Evolutionary conservation across 1,284 basidiomycete genomes (phyloP).

Genomic region (Moesziomyces antarcticus): DNA sequence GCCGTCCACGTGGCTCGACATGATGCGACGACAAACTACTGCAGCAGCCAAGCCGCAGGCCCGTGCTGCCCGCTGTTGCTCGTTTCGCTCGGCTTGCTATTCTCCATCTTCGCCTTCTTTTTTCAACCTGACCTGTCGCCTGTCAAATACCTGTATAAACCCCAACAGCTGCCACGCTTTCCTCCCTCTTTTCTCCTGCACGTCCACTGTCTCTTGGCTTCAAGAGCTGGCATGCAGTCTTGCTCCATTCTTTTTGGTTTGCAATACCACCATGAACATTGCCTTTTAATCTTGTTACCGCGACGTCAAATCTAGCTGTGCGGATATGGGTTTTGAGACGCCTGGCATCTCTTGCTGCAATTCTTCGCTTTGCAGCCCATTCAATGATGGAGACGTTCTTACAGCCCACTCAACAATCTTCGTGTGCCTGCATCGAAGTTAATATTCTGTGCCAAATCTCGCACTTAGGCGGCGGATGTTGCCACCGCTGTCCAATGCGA

Average conservation of each 20-base stretch:
- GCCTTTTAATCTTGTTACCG: not conserved
- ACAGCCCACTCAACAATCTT: no score
- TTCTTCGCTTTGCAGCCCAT: no score
- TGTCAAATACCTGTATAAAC: constrained; percentile 20
- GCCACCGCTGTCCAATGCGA: no score
- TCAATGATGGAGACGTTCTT: no score
- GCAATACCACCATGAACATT: not conserved
- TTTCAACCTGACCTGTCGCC: constrained; percentile 5
- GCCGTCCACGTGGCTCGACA: no score
- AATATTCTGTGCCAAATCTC: no score
- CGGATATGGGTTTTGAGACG: not conserved
- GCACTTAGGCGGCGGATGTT: no score
- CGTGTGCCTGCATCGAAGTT: no score
- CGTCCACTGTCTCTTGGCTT: constrained; percentile 5
- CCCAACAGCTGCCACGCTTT: constrained; percentile 3
- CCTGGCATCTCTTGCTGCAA: no score
- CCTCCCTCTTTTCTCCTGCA: not conserved
- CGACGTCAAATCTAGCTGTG: not conserved
- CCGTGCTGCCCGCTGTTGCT: not conserved
- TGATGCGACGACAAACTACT: not conserved
- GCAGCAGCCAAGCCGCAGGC: not conserved
- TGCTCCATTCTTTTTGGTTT: not conserved
- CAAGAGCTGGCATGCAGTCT: constrained; percentile 3
- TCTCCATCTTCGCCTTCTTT: constrained; percentile 16
- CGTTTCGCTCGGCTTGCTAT: constrained; percentile 1